phyloP scores from a whole-genome alignment of 169 alveolate genomes.

The Theileria annulata region DNA sequence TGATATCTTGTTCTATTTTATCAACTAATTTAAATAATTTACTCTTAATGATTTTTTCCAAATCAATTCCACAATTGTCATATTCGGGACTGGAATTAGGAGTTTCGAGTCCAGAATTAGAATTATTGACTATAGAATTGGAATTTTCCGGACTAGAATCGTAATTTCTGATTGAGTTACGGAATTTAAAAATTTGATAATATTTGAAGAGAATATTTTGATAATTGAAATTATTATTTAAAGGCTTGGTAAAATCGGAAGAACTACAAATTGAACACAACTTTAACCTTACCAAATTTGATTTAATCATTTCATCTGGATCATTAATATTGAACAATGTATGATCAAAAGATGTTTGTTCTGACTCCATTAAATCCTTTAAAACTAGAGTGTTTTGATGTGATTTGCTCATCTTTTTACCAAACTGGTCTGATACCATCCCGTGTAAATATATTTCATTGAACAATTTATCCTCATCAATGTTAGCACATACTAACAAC shows the following conservation, averaged over 20 bases:
- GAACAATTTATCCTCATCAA: slow-evolving; percentile 23
- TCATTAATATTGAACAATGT: no score
- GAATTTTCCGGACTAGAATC: no score
- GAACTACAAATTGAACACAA: background rate
- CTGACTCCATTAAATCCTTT: slow-evolving; percentile 13
- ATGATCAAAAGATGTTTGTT: background rate
- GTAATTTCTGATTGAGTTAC: background rate
- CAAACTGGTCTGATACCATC: slow-evolving; percentile 32
- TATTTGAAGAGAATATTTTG: slow-evolving; percentile 1
- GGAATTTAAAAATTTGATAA: slow-evolving; percentile 3
- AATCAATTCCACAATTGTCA: no score
- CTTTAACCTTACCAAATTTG: background rate
- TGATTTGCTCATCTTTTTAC: slow-evolving; percentile 63
- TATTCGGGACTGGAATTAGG: no score
- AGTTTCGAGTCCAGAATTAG: no score
- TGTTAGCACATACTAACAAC: slow-evolving; percentile 41
- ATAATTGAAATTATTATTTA: background rate
- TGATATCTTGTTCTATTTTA: slow-evolving; percentile 3
- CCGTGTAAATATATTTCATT: slow-evolving; percentile 53
- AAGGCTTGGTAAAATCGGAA: slow-evolving; percentile 8
- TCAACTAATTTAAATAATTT: slow-evolving; percentile 1
- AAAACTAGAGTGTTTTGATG: slow-evolving; percentile 45
- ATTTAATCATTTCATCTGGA: background rate
- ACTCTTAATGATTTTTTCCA: slow-evolving; percentile 8
- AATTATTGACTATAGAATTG: no score